These are phyloP conservation scores for Fraxinus latifolia DNA, from an alignment of 305 asterid species.

Conservation along the genomic window DNA sequence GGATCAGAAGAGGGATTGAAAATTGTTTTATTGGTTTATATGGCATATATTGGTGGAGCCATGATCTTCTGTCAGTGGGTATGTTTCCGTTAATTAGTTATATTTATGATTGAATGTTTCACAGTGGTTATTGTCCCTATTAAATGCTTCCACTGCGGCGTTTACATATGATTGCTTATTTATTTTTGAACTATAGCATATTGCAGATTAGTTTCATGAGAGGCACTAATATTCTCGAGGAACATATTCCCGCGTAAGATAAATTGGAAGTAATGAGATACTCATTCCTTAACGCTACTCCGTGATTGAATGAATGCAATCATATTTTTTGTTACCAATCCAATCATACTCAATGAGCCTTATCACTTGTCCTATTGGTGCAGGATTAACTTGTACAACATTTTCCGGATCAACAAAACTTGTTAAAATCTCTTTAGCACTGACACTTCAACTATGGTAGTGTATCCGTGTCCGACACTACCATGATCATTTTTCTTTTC, in stretches of 20 bases:
- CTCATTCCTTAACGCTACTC: not conserved
- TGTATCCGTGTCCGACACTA: too few species aligned
- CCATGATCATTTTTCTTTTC: too few species aligned
- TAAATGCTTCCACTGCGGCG: not conserved
- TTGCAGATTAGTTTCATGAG: not conserved
- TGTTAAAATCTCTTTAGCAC: not conserved
- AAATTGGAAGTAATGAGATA: not conserved
- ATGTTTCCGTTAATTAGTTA: not conserved
- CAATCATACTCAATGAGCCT: not conserved
- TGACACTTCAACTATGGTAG: too few species aligned
- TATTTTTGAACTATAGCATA: not conserved
- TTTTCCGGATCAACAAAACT: not conserved
- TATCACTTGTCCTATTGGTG: not conserved
- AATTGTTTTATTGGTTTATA: not conserved
- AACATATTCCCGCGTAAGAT: not conserved
- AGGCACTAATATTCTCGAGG: not conserved
- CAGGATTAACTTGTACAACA: not conserved
- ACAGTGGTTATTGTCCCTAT: not conserved
- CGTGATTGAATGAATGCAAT: not conserved
- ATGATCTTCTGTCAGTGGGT: not conserved
- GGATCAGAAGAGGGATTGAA: not conserved
- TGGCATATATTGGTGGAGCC: slow-evolving; percentile 3
- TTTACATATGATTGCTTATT: not conserved
- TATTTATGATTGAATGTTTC: not conserved
- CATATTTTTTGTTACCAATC: not conserved